Evolutionary conservation across 1,139 yeast genomes (phyloP).

Genomic region (Geotrichum phurueaensis): DNA sequence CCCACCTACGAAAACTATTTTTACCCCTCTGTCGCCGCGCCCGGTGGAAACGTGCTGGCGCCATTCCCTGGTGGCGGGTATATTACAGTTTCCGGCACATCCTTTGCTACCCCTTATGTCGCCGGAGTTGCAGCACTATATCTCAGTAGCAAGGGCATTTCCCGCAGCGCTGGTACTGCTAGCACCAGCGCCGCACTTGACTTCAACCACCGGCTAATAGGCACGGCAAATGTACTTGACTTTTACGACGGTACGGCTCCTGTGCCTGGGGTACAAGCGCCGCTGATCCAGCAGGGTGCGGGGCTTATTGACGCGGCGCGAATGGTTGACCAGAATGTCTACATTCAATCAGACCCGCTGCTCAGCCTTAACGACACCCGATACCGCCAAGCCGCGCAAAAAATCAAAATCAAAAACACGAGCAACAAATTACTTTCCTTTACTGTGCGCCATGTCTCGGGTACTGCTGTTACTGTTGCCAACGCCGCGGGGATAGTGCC

Average conservation of each 20-base stretch:
- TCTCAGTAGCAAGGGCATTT: conserved; percentile 15
- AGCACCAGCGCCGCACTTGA: conserved; percentile 5
- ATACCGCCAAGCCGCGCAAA: conserved; percentile 14
- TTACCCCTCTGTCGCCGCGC: conserved; percentile 24
- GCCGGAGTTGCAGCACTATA: conserved; percentile 25
- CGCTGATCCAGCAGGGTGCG: conserved; percentile 25
- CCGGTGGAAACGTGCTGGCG: conserved; percentile 20
- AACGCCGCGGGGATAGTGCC: neutral
- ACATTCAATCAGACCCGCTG: conserved; percentile 17
- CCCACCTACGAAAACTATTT: conserved; percentile 24
- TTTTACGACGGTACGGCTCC: conserved; percentile 12
- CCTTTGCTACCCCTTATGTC: conserved; percentile 23
- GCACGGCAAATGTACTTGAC: conserved; percentile 16
- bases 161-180: conserved; percentile 9
- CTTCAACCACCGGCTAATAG: conserved; percentile 13
- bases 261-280: conserved; percentile 14
- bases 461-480: conserved; percentile 6
- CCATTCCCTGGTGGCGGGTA: conserved; percentile 1
- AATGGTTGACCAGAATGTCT: conserved; percentile 35
- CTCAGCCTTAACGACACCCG: conserved; percentile 22
- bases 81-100: conserved; percentile 11
- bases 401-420: conserved; percentile 19
- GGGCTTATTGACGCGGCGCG: conserved; percentile 36
- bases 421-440: conserved; percentile 18
- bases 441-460: conserved; percentile 13